Evolutionary conservation across 1,284 basidiomycete genomes (phyloP).

Genomic region (Macrocystidia cucumis): DNA sequence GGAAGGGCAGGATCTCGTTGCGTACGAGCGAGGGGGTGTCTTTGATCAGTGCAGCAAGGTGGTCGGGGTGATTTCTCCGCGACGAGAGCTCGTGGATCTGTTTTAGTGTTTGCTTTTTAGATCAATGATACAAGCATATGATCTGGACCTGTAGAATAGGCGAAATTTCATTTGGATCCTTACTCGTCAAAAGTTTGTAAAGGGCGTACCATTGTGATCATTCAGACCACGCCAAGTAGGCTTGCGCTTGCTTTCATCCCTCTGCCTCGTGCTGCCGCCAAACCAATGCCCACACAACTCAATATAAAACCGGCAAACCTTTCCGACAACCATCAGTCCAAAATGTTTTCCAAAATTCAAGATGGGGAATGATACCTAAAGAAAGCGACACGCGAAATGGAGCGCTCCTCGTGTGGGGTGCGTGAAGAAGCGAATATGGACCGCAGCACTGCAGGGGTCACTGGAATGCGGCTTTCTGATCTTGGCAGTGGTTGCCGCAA

Average conservation of each 20-base stretch:
- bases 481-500: constrained; percentile 21
- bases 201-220: too few species aligned
- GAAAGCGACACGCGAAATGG: constrained; percentile 75
- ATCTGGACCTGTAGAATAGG: too few species aligned
- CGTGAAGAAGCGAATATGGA: constrained; percentile 80
- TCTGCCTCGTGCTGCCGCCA: constrained; percentile 60
- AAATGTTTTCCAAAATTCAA: constrained; percentile 5
- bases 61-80: constrained; percentile 48
- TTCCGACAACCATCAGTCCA: constrained; percentile 5
- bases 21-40: constrained; percentile 51
- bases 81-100: constrained; percentile 37
- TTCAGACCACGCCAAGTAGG: constrained; percentile 51
- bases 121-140: too few species aligned
- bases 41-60: constrained; percentile 57
- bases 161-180: too few species aligned
- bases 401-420: constrained; percentile 69
- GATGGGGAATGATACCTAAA: constrained; percentile 45
- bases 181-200: too few species aligned
- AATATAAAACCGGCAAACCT: constrained; percentile 76
- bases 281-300: constrained; percentile 71
- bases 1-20: constrained; percentile 49
- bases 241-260: constrained; percentile 56
- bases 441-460: constrained; percentile 70
- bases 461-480: constrained; percentile 55
- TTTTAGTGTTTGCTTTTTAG: constrained; percentile 23